phyloP scores from a whole-genome alignment of 129 eudicot species.

The carrot (Daucus carota) region DNA sequence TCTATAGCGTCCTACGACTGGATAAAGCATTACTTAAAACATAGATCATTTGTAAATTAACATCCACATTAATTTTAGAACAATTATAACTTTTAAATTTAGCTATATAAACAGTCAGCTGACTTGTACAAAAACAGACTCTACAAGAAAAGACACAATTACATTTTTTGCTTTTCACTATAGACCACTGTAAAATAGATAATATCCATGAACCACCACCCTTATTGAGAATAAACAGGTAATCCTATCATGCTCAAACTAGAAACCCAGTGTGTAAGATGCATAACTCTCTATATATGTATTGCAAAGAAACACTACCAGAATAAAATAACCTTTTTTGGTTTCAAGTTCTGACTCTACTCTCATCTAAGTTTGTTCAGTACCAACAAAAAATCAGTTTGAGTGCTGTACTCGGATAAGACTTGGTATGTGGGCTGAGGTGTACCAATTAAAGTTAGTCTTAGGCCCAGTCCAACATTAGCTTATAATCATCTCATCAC shows the following conservation, averaged over 20 bases:
- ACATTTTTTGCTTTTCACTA: neutral
- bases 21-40: constrained; percentile 8
- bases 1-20: constrained; percentile 52
- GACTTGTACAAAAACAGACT: neutral
- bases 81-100: neutral
- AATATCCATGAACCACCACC: neutral
- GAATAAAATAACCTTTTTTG: neutral
- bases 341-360: neutral
- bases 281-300: neutral
- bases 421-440: neutral
- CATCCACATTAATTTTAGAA: neutral
- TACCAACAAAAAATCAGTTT: neutral
- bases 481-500: neutral
- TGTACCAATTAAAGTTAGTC: neutral
- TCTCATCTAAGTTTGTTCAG: neutral
- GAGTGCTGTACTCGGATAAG: neutral
- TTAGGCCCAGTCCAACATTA: neutral
- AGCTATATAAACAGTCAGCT: neutral
- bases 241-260: neutral
- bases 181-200: neutral
- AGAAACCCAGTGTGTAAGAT: neutral
- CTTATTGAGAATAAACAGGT: neutral
- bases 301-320: neutral
- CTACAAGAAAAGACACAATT: neutral
- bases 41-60: neutral